Conservation (phyloP, 192 early-diverging fungal species). For the Rhizophagus sp. region DNA sequence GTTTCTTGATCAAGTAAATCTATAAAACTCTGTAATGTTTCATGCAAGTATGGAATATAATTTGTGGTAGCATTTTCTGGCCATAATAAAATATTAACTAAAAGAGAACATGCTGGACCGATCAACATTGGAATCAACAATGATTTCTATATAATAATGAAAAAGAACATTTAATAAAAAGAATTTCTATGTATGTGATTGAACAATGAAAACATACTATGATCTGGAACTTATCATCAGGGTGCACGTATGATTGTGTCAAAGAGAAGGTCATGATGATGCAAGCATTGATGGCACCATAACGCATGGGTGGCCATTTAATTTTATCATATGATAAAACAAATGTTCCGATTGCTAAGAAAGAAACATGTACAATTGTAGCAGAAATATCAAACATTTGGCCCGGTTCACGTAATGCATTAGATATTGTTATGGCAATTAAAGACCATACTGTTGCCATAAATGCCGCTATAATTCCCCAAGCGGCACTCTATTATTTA, state of each 20-base stretch:
- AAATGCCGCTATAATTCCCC: conserved; percentile 4
- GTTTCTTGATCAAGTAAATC: conserved; percentile 24
- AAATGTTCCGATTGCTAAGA: conserved; percentile 23
- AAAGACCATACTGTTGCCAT: not conserved
- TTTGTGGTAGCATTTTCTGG: conserved; percentile 23
- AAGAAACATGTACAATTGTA: not conserved
- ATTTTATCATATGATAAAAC: conserved; percentile 25
- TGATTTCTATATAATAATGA: not conserved
- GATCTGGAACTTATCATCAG: not conserved
- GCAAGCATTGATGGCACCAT: conserved; percentile 9
- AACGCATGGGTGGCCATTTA: conserved; percentile 25
- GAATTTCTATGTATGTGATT: not conserved
- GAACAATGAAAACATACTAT: conserved; percentile 1
- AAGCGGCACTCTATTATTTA: conserved; percentile 14
- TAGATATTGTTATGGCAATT: not conserved
- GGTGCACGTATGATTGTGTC: not conserved
- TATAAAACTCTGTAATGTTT: conserved; percentile 24
- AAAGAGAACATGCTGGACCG: conserved; percentile 3
- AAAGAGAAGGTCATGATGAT: conserved; percentile 13
- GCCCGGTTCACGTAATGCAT: not conserved
- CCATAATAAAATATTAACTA: conserved; percentile 14
- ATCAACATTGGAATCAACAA: conserved; percentile 25
- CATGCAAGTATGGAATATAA: conserved; percentile 11
- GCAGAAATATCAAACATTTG: not conserved
- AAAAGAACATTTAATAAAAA: not conserved